These are phyloP conservation scores for Fusarium brachygibbosum DNA, from an alignment of 2,329 filamentous ascomycete species.

Conservation along the genomic window DNA sequence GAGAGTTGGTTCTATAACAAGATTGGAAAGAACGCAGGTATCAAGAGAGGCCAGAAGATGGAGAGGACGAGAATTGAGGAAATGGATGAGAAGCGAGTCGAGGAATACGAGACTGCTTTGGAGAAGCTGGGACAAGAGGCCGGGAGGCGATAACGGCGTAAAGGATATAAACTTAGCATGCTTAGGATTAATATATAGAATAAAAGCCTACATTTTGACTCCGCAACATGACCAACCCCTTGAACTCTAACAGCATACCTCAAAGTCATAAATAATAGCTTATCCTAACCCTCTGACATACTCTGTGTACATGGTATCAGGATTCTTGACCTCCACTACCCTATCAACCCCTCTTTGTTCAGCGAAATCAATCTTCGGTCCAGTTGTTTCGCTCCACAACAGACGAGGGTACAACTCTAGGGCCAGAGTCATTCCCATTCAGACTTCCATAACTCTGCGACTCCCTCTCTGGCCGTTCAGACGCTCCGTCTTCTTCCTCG, in stretches of 20 bases:
- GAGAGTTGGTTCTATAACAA: conserved; percentile 96
- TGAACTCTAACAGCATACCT: neutral
- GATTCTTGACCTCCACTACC: neutral
- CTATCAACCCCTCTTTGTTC: neutral
- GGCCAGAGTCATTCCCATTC: conserved; percentile 33
- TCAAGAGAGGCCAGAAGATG: conserved; percentile 61
- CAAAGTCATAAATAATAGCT: neutral
- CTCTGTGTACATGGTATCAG: neutral
- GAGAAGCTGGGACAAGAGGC: conserved; percentile 74
- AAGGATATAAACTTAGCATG: neutral
- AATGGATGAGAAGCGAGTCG: conserved; percentile 63
- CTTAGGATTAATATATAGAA: conserved; percentile 2
- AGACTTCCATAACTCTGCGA: conserved; percentile 40
- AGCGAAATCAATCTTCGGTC: conserved; percentile 27
- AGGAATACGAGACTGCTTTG: conserved; percentile 69
- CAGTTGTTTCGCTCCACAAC: conserved; percentile 48
- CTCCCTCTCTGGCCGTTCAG: conserved; percentile 21
- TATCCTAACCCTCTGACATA: too few relatives aligned
- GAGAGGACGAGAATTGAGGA: conserved; percentile 62
- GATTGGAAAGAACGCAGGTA: conserved; percentile 72
- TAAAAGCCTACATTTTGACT: neutral
- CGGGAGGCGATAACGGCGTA: conserved; percentile 38
- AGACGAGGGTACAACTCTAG: conserved; percentile 48
- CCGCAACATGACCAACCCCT: neutral
- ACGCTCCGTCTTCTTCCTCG: conserved; percentile 42